Conservation (phyloP, 257 asterid genomes). For the Prunella vulgaris region DNA sequence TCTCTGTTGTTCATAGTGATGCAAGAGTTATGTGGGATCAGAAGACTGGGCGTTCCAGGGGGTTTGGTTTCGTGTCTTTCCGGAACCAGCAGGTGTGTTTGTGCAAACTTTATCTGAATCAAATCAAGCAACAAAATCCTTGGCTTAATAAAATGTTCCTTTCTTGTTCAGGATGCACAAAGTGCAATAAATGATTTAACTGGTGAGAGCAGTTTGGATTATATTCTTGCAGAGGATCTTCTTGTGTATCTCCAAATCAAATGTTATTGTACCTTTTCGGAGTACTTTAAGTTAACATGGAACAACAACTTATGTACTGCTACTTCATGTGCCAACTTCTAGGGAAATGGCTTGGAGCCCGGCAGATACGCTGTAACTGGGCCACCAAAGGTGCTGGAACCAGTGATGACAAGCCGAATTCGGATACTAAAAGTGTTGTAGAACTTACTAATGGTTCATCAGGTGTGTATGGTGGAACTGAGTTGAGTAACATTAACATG, state of each 20-base stretch:
- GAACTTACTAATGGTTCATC: slow-evolving; percentile 78
- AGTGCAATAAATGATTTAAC: slow-evolving; percentile 82
- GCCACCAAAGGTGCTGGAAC: slow-evolving; percentile 84
- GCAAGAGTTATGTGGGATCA: slow-evolving; percentile 99
- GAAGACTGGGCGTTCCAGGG: slow-evolving; percentile 92
- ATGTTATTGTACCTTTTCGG: neutral
- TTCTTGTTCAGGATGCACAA: slow-evolving; percentile 75
- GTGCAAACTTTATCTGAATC: neutral
- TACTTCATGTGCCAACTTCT: slow-evolving; percentile 15
- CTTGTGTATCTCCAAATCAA: neutral
- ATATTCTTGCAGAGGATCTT: slow-evolving; percentile 14
- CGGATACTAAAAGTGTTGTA: slow-evolving; percentile 82
- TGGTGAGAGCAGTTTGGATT: slow-evolving; percentile 46
- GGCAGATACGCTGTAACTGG: slow-evolving; percentile 98
- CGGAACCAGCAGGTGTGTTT: slow-evolving; percentile 73
- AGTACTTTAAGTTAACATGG: neutral
- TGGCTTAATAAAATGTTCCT: slow-evolving; percentile 10
- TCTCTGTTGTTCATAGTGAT: slow-evolving; percentile 49
- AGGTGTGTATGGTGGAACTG: slow-evolving; percentile 29
- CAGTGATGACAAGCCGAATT: slow-evolving; percentile 72
- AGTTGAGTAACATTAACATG: neutral
- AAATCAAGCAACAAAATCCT: slow-evolving; percentile 10
- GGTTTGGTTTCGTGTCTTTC: slow-evolving; percentile 92
- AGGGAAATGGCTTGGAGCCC: slow-evolving; percentile 97
- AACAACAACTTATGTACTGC: neutral